Evolutionary conservation across 805 yeast species (phyloP), one percentile per base, ranked within the genome.

Genomic region (Spencermartinsiella europaea): DNA sequence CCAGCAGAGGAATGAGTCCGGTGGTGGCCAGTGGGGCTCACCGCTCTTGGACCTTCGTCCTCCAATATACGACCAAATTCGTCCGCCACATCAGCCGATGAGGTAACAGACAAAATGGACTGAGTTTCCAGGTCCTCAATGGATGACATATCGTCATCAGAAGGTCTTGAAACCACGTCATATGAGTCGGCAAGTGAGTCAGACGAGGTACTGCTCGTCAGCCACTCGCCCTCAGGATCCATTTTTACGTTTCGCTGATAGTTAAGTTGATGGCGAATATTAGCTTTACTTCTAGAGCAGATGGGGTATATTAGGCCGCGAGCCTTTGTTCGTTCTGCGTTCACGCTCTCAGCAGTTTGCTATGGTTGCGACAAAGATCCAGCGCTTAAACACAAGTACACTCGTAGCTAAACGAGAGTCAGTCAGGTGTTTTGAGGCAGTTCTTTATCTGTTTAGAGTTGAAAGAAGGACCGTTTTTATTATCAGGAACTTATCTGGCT

Each of bases 161-260:
- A 48, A 2, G 48, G 48, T 21, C 51, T 38, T 22, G 44, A 38
- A 3, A 48, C 40, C 19, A 48, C 40, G 21, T 45, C 51, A 40
- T 44, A 44, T 12, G 31, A 25, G 33, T 48, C 51, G n/a, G 45
- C 41, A 17, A 48, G 28, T 7, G 38, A 42, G 16, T 38, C 36
- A 19, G 45, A 42, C 20, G 45, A 42, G 20, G 45, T 19, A 15
- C 38, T 35, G 34, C 27, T 35, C 20, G 45, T 8, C 5, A 42
- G 42, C 40, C 40, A 42, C 5, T 33, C 45, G 14, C 34, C 45
- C 5, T 42, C 45, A 10, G 40, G 20, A 31, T 16, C 21, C 45
- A 42, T 42, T 20, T 8, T 25, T 37, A 15, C 12, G n/a, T n/a
- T n/a, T n/a, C n/a, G n/a, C n/a, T n/a, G n/a, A n/a, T n/a, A n/a